Percentiles rank a stretch among this genome's conserved stretches.
These are phyloP conservation scores for Talaromyces proteolyticus DNA, from an alignment of 495 filamentous ascomycete genomes.

Conservation along the genomic window DNA sequence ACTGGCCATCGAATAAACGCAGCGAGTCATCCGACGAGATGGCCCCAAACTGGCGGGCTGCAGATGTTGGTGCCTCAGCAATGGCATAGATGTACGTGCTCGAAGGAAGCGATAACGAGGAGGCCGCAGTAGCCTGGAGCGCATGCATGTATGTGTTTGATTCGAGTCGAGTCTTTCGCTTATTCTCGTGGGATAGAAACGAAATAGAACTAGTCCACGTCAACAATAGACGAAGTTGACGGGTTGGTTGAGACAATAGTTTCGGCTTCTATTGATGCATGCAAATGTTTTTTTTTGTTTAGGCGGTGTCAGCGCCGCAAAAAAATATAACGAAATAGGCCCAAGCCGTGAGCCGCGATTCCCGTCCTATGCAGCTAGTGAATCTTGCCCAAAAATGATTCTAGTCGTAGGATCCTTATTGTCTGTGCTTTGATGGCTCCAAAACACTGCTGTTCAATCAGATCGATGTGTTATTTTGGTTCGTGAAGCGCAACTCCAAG, in stretches of 20 bases:
- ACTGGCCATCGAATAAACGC: conserved; percentile 37
- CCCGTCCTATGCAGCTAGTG: neutral
- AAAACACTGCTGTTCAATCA: no score
- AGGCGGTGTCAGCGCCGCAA: neutral
- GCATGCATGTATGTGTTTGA: conserved; percentile 25
- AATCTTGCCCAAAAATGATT: no score
- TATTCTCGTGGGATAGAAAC: no score
- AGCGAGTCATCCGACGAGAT: conserved; percentile 55
- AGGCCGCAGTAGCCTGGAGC: conserved; percentile 30
- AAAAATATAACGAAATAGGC: neutral
- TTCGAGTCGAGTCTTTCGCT: neutral
- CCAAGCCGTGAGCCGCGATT: no score
- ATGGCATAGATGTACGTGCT: conserved; percentile 49
- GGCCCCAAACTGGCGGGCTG: conserved; percentile 28
- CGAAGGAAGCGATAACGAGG: conserved; percentile 37
- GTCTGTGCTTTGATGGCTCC: no score
- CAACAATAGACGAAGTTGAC: neutral
- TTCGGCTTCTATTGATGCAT: neutral
- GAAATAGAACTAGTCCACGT: neutral
- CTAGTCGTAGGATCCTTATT: no score
- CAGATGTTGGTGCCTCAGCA: conserved; percentile 14
- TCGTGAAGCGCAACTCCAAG: no score
- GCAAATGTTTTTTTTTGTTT: neutral
- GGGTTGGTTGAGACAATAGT: no score
- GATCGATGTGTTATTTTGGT: no score